Evolutionary conservation across 495 filamentous ascomycete genomes (phyloP).

Genomic region (Talaromyces proteolyticus): DNA sequence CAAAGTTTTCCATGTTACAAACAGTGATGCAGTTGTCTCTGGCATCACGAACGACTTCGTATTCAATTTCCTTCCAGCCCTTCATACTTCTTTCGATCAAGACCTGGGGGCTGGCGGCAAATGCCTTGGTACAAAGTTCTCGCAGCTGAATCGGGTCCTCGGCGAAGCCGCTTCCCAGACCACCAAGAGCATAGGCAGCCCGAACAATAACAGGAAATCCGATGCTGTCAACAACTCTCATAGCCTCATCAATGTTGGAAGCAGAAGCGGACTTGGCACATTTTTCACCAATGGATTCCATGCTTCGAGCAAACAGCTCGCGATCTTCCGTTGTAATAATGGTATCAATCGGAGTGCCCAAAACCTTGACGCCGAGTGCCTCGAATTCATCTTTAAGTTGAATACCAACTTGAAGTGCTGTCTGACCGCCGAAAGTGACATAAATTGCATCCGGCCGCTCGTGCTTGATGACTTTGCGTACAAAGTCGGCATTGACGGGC

Average conservation of each 20-base stretch:
- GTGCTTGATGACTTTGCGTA: conserved; percentile 92
- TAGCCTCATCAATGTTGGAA: conserved; percentile 76
- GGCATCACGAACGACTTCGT: conserved; percentile 94
- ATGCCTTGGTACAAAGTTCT: conserved; percentile 90
- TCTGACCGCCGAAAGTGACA: conserved; percentile 95
- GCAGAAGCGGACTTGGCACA: conserved; percentile 96
- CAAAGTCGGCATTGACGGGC: conserved; percentile 91
- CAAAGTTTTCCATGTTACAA: conserved; percentile 99
- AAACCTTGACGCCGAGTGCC: conserved; percentile 79
- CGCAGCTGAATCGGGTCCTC: conserved; percentile 81
- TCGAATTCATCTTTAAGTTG: conserved; percentile 96
- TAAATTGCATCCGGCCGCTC: conserved; percentile 97
- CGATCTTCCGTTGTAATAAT: conserved; percentile 98
- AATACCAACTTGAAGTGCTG: conserved; percentile 89
- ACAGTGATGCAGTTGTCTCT: conserved; percentile 99
- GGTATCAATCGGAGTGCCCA: conserved; percentile 94
- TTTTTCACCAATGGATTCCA: conserved; percentile 97
- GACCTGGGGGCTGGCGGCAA: conserved; percentile 92
- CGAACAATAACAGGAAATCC: conserved; percentile 96
- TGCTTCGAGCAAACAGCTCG: conserved; percentile 92
- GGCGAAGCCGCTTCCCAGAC: conserved; percentile 92
- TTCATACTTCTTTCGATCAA: conserved; percentile 98
- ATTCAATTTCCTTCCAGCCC: conserved; percentile 99
- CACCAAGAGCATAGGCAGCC: conserved; percentile 92
- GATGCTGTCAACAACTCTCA: conserved; percentile 78